Evolutionary conservation across 2,329 filamentous ascomycete species (phyloP), one percentile per base, ranked within the genome.

Genomic region (Clathrospora elynae): DNA sequence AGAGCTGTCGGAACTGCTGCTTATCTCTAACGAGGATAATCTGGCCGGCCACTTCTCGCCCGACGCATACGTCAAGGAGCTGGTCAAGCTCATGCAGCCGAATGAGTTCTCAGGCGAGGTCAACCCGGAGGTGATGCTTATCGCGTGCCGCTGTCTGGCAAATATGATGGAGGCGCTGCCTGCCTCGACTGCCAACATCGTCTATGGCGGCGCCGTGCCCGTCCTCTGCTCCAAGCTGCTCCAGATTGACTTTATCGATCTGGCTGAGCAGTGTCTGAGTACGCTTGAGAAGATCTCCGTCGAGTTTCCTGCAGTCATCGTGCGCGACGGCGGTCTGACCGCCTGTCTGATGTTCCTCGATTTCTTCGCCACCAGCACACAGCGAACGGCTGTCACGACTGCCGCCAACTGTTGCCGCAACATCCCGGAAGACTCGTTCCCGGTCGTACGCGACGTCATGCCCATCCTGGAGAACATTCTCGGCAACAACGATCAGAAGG

Each of bases 401-500:
- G 93, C 95, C 7, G 95, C 93, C 42, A 99, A 99, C 66, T 99
- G 93, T 74, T 99, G 95, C 70, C 88, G 93, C 51, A 96, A 96
- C 65, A 93, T 99, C 12, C 89, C 91, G 1, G 87, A 92, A 59
- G 93, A 97, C 62, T 95, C 90, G 0, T 99, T 99, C 64, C 78
- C 84, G 1, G 91, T 95, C 7, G 88, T 99, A 34, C 84, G 86
- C 63, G 91, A 96, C 70, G 93, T 96, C 28, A 99, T 99, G 93
- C 91, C 91, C 5, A 96, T 90, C 17, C 79, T 99, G 20, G 83
- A 95, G 45, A 90, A 90, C 62, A 93, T 97, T 10, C 78, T 99
- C 25, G 83, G 82, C 42, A 97, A 92, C 74, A 96, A 82, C 70
- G 93, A 99, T 64, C 93, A 96, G 64, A 88, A 92, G 53, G 95